These are phyloP conservation scores for Diaporthe ampelina DNA, from an alignment of 2,329 filamentous ascomycete species.

Conservation along the genomic window DNA sequence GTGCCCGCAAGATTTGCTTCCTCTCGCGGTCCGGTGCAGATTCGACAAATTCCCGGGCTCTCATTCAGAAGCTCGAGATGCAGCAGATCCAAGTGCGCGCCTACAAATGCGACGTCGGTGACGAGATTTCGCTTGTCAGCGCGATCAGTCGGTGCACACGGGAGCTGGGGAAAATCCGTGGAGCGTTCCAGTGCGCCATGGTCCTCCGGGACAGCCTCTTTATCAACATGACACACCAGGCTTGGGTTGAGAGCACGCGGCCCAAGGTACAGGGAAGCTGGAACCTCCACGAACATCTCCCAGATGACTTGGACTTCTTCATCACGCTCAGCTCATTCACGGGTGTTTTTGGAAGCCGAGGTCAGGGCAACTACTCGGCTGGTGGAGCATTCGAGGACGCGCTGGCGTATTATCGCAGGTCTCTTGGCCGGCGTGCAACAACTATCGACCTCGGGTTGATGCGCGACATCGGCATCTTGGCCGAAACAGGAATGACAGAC, in stretches of 20 bases:
- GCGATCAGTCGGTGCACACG: slow-evolving; percentile 18
- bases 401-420: slow-evolving; percentile 44
- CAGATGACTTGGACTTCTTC: slow-evolving; percentile 33
- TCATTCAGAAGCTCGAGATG: slow-evolving; percentile 44
- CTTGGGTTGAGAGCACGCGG: slow-evolving; percentile 27
- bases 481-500: too few species aligned
- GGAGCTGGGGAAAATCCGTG: slow-evolving; percentile 48
- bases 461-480: too few species aligned
- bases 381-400: slow-evolving; percentile 54
- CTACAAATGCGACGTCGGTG: slow-evolving; percentile 49
- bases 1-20: slow-evolving; percentile 49
- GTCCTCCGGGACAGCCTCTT: slow-evolving; percentile 47
- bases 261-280: slow-evolving; percentile 40
- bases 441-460: too few species aligned
- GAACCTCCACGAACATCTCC: slow-evolving; percentile 37
- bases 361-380: slow-evolving; percentile 44
- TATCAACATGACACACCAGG: slow-evolving; percentile 35
- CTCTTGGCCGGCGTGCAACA: too few species aligned
- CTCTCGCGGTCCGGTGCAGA: slow-evolving; percentile 48
- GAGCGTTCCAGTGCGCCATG: slow-evolving; percentile 60
- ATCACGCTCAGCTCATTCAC: slow-evolving; percentile 36
- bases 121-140: slow-evolving; percentile 41
- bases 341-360: slow-evolving; percentile 35
- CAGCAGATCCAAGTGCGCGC: slow-evolving; percentile 45
- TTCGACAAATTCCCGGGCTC: slow-evolving; percentile 35